These are phyloP conservation scores for Boletellus ananas DNA, from an alignment of 768 basidiomycete species.

Conservation along the genomic window DNA sequence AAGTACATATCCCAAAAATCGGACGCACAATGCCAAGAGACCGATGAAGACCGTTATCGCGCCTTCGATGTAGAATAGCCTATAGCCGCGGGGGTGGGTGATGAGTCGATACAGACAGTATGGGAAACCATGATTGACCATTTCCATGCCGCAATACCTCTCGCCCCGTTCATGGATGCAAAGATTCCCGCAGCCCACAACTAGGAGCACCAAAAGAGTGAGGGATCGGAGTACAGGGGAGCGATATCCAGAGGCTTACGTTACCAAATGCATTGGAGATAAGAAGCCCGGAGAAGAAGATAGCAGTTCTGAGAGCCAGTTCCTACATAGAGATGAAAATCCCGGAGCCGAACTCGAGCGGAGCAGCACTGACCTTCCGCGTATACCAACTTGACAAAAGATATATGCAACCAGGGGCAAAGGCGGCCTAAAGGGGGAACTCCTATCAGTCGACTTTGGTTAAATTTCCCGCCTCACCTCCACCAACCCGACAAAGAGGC, in stretches of 20 bases:
- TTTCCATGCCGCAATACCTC: slow-evolving; percentile 68
- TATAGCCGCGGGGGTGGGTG: slow-evolving; percentile 19
- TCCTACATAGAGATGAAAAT: slow-evolving; percentile 37
- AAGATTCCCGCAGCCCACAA: slow-evolving; percentile 73
- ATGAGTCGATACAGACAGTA: not conserved
- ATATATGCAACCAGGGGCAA: slow-evolving; percentile 57
- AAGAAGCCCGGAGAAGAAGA: slow-evolving; percentile 55
- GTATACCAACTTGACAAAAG: slow-evolving; percentile 29
- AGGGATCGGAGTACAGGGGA: not conserved
- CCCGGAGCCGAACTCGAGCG: not conserved
- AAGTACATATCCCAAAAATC: not conserved
- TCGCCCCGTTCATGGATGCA: slow-evolving; percentile 59
- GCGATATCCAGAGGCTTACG: slow-evolving; percentile 33
- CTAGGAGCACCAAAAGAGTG: slow-evolving; percentile 27
- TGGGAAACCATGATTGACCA: slow-evolving; percentile 38
- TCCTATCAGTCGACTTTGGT: no score
- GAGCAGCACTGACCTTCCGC: slow-evolving; percentile 10
- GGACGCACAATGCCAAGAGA: slow-evolving; percentile 45
- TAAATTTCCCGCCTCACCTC: no score
- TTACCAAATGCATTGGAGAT: slow-evolving; percentile 66
- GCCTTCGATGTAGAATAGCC: slow-evolving; percentile 75
- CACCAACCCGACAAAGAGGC: no score
- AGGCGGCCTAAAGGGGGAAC: slow-evolving; percentile 42
- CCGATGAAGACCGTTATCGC: slow-evolving; percentile 59
- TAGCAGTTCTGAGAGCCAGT: slow-evolving; percentile 58